phyloP scores from a whole-genome alignment of 768 basidiomycete genomes.

The Sarcomyxa edulis region DNA sequence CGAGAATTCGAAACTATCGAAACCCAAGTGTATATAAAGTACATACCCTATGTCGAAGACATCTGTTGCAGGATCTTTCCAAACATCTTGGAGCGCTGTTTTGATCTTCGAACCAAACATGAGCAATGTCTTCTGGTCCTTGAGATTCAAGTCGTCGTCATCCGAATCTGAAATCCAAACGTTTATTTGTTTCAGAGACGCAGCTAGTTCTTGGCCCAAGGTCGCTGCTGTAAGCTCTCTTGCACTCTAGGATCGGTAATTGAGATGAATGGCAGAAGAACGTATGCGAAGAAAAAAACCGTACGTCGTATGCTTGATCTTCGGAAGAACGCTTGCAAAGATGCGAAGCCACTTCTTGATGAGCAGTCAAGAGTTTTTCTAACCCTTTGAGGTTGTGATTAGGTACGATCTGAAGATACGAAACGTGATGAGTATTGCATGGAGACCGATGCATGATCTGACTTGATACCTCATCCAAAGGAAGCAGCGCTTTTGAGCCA shows the following conservation, averaged over 20 bases:
- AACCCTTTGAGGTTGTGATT: conserved; percentile 45
- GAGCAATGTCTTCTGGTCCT: conserved; percentile 33
- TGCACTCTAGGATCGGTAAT: conserved; percentile 54
- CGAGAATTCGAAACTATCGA: background rate
- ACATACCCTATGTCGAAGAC: conserved; percentile 81
- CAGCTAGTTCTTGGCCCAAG: conserved; percentile 81
- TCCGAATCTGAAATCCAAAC: conserved; percentile 41
- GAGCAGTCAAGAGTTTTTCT: conserved; percentile 52
- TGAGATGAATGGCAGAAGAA: background rate
- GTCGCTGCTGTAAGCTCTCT: conserved; percentile 75
- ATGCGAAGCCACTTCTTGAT: conserved; percentile 63
- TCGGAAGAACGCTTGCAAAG: conserved; percentile 67
- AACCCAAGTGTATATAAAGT: background rate
- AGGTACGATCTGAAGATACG: conserved; percentile 48
- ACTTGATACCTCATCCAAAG: conserved; percentile 82
- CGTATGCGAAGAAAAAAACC: conserved; percentile 17
- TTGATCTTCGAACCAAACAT: conserved; percentile 56
- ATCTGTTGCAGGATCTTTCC: conserved; percentile 64
- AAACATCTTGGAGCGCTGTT: conserved; percentile 61
- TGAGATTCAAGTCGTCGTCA: conserved; percentile 37
- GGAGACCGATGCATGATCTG: no score
- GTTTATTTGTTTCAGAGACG: conserved; percentile 55
- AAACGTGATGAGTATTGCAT: no score
- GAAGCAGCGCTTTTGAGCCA: conserved; percentile 37
- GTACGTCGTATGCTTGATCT: conserved; percentile 77